phyloP scores from a whole-genome alignment of 2,329 filamentous ascomycete genomes.

The Diplodia scrobiculata region DNA sequence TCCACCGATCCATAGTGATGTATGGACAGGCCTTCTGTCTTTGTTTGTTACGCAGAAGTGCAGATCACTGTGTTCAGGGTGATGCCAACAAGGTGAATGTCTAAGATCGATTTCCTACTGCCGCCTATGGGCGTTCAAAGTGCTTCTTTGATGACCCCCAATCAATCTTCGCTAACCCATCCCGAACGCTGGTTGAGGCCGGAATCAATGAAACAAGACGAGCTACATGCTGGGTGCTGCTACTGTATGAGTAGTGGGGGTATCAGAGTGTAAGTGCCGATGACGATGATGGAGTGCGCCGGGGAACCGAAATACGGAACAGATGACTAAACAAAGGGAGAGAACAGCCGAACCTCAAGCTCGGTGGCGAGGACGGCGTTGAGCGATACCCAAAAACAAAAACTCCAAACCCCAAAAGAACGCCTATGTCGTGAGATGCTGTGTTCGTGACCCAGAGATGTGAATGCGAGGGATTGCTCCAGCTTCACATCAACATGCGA shows the following conservation, averaged over 20 bases:
- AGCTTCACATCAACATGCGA: slow-evolving; percentile 12
- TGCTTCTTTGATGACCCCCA: slow-evolving; percentile 21
- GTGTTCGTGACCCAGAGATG: slow-evolving; percentile 25
- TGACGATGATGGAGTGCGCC: slow-evolving; percentile 25
- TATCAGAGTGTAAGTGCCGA: slow-evolving; percentile 28
- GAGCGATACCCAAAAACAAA: slow-evolving; percentile 8
- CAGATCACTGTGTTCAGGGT: neutral
- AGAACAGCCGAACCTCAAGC: slow-evolving; percentile 5
- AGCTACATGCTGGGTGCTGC: slow-evolving; percentile 26
- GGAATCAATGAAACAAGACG: slow-evolving; percentile 27
- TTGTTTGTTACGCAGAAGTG: neutral
- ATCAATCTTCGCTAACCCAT: slow-evolving; percentile 25
- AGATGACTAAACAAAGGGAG: slow-evolving; percentile 17
- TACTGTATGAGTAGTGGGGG: slow-evolving; percentile 26
- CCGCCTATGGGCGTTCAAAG: slow-evolving; percentile 16
- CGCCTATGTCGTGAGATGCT: slow-evolving; percentile 28
- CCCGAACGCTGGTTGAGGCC: slow-evolving; percentile 24
- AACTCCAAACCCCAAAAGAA: slow-evolving; percentile 14
- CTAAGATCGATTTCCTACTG: slow-evolving; percentile 22
- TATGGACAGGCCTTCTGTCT: neutral
- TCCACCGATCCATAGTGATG: neutral
- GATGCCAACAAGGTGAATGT: neutral
- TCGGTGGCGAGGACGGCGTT: neutral
- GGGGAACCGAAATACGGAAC: slow-evolving; percentile 12
- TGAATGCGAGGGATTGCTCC: slow-evolving; percentile 24